phyloP scores from a whole-genome alignment of 2,329 filamentous ascomycete species.

The Daldinia sp. region DNA sequence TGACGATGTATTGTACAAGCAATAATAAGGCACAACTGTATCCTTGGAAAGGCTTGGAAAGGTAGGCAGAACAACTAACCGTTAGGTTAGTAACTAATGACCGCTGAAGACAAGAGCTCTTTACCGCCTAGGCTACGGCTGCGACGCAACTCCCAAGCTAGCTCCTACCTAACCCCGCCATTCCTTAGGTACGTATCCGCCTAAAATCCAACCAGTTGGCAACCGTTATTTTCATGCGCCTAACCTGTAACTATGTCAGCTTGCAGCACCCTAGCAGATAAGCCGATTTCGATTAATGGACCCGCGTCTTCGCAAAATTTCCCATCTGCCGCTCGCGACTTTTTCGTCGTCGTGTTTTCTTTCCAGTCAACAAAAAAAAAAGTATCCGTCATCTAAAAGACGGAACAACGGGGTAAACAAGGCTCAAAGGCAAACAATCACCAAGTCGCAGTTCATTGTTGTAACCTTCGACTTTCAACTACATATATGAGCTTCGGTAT shows the following conservation, averaged over 20 bases:
- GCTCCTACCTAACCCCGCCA: slow-evolving; percentile 35
- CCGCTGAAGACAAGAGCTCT: not conserved
- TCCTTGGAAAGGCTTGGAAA: not conserved
- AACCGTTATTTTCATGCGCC: slow-evolving; percentile 8
- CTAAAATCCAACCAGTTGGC: slow-evolving; percentile 15
- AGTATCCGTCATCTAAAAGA: not conserved
- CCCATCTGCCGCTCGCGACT: slow-evolving; percentile 4
- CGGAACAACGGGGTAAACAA: slow-evolving; percentile 3
- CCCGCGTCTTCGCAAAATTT: slow-evolving; percentile 10
- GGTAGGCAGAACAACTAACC: too few relatives aligned
- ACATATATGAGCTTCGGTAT: slow-evolving; percentile 25
- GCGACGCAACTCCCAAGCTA: not conserved
- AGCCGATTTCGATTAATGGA: slow-evolving; percentile 8
- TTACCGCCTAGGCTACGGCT: slow-evolving; percentile 2
- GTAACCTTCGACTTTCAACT: not conserved
- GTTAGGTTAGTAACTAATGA: not conserved
- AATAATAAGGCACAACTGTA: not conserved
- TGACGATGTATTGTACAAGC: not conserved
- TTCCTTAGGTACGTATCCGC: slow-evolving; percentile 13
- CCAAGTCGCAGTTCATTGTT: not conserved
- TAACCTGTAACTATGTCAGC: slow-evolving; percentile 5
- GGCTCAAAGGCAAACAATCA: not conserved
- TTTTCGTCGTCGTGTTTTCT: slow-evolving; percentile 25
- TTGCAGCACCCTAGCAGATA: slow-evolving; percentile 6
- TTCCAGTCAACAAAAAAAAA: slow-evolving; percentile 28